Conservation (phyloP, 2,329 filamentous ascomycete species). For the Venturia nashicola region DNA sequence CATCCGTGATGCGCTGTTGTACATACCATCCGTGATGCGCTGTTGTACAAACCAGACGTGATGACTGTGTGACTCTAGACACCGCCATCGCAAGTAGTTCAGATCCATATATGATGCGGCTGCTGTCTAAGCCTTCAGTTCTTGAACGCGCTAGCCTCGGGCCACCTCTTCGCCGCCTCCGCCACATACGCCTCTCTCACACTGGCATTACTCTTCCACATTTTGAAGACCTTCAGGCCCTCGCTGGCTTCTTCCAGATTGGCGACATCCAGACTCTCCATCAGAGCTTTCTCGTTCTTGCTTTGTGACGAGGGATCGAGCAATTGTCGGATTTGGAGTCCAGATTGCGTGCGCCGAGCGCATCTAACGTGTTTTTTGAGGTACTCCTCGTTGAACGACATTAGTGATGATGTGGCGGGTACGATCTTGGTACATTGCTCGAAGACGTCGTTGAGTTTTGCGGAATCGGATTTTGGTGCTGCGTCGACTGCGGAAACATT, state of each 20-base stretch:
- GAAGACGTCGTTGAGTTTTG: slow-evolving; percentile 57
- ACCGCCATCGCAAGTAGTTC: neutral
- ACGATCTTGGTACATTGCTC: slow-evolving; percentile 54
- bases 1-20: neutral
- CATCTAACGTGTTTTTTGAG: slow-evolving; percentile 49
- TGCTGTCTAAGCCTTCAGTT: neutral
- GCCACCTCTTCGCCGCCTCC: slow-evolving; percentile 27
- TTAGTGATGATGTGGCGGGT: slow-evolving; percentile 42
- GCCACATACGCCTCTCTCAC: slow-evolving; percentile 37
- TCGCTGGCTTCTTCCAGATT: slow-evolving; percentile 42
- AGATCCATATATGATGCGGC: neutral
- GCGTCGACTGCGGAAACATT: slow-evolving; percentile 20
- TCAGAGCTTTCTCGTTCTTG: slow-evolving; percentile 49
- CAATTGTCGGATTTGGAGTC: slow-evolving; percentile 45
- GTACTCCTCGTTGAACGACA: slow-evolving; percentile 55
- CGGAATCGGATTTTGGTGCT: slow-evolving; percentile 46
- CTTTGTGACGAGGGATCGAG: slow-evolving; percentile 45
- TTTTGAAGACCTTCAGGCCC: slow-evolving; percentile 38
- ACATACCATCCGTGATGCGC: neutral
- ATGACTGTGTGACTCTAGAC: neutral
- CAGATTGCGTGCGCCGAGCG: slow-evolving; percentile 50
- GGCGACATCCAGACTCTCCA: slow-evolving; percentile 42
- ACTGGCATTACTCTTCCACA: slow-evolving; percentile 38
- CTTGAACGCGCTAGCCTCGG: slow-evolving; percentile 24
- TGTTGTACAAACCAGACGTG: neutral